A percentile compares a stretch with the other conserved stretches of the same genome.
Conservation (phyloP, 345 rosid genomes). For the Arabidopsis thaliana region DNA sequence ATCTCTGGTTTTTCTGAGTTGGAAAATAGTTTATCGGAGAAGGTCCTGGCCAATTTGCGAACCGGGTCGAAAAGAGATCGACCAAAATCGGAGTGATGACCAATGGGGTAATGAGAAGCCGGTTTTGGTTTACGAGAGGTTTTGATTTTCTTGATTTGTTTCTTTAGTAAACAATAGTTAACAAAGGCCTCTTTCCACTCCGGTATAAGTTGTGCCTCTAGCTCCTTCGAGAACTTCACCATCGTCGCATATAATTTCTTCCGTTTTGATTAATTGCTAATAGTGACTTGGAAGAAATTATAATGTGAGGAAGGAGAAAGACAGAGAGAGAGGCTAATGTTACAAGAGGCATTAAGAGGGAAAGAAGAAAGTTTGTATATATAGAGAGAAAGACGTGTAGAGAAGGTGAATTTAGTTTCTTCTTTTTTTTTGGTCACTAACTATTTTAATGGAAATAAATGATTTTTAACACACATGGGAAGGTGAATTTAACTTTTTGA, state of each 20-base stretch:
- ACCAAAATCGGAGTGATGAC: constrained; percentile 49
- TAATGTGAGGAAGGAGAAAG: constrained; percentile 11
- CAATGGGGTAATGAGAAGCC: constrained; percentile 42
- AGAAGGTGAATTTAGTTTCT: constrained; percentile 33
- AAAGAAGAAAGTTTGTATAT: constrained; percentile 50
- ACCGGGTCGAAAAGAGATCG: constrained; percentile 65
- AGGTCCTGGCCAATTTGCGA: constrained; percentile 49
- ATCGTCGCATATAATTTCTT: constrained; percentile 46
- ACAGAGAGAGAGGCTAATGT: constrained; percentile 23
- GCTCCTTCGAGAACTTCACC: constrained; percentile 99
- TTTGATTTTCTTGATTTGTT: constrained; percentile 80
- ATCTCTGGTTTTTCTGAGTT: constrained; percentile 49
- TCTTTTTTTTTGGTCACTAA: constrained; percentile 14
- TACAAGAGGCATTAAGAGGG: constrained; percentile 47
- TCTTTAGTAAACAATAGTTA: constrained; percentile 86
- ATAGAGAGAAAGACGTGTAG: constrained; percentile 49
- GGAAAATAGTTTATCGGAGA: constrained; percentile 42
- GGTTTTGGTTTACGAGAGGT: constrained; percentile 55
- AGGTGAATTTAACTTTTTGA: constrained; percentile 25
- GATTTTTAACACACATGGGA: constrained; percentile 36
- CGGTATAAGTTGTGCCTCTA: constrained; percentile 95
- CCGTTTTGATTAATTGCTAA: constrained; percentile 36
- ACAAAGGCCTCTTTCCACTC: constrained; percentile 99
- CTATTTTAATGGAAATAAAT: constrained; percentile 19
- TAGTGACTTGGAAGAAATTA: constrained; percentile 13